phyloP scores from a whole-genome alignment of 352 stramenopile species.

The Phytophthora lateralis region DNA sequence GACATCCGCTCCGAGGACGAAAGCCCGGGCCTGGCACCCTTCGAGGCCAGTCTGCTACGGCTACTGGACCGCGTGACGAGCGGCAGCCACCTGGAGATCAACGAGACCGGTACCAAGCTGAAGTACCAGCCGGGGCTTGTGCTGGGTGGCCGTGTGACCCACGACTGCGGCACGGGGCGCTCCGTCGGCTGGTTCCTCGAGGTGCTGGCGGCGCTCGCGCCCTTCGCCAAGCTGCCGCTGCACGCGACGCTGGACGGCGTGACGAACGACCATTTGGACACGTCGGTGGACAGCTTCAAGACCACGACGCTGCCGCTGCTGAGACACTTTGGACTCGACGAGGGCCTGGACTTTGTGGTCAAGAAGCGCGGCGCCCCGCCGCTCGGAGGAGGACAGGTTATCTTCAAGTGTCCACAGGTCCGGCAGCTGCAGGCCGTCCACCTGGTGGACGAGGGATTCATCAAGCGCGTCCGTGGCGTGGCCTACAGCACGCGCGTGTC shows the following conservation, averaged over 20 bases:
- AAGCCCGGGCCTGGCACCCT: constrained; percentile 94
- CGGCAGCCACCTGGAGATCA: constrained; percentile 98
- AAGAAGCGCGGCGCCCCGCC: constrained; percentile 92
- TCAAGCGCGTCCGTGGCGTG: constrained; percentile 97
- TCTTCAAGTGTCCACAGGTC: constrained; percentile 96
- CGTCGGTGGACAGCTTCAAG: constrained; percentile 95
- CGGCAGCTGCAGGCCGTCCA: constrained; percentile 95
- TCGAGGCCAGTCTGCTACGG: constrained; percentile 97
- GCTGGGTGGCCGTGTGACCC: constrained; percentile 93
- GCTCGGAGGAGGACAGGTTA: constrained; percentile 83
- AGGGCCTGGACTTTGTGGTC: constrained; percentile 85
- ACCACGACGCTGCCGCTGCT: constrained; percentile 95
- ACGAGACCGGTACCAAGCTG: constrained; percentile 98
- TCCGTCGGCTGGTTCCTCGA: constrained; percentile 99
- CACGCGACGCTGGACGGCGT: constrained; percentile 94
- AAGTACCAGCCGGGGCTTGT: constrained; percentile 97
- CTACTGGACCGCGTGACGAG: constrained; percentile 97
- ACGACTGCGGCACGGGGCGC: constrained; percentile 93
- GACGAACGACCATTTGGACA: constrained; percentile 94
- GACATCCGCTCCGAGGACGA: constrained; percentile 96
- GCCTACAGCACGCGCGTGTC: constrained; percentile 97
- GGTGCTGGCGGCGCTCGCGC: constrained; percentile 95
- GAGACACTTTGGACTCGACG: constrained; percentile 96
- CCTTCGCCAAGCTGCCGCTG: constrained; percentile 97
- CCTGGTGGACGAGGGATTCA: constrained; percentile 96